Conservation (phyloP, 2,329 filamentous ascomycete genomes). For the Clathrospora elynae region DNA sequence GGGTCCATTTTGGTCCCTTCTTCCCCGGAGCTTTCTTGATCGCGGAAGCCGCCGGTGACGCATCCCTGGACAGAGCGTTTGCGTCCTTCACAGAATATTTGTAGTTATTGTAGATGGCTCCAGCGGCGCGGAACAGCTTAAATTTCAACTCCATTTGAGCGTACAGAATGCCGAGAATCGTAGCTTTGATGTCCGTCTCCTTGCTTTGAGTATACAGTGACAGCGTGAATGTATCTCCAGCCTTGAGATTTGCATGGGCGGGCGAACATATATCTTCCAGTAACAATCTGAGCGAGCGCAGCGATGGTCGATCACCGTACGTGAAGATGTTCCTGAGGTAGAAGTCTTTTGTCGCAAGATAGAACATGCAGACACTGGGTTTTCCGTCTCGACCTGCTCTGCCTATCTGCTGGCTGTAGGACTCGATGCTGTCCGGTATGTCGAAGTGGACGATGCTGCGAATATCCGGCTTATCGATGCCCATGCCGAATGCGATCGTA, state of each 20-base stretch:
- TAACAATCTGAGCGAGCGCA: slow-evolving; percentile 54
- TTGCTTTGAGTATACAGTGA: slow-evolving; percentile 54
- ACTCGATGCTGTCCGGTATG: slow-evolving; percentile 90
- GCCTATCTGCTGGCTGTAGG: slow-evolving; percentile 97
- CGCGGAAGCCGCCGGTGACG: slow-evolving; percentile 51
- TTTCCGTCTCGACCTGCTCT: slow-evolving; percentile 88
- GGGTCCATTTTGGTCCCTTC: slow-evolving; percentile 51
- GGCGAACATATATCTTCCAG: slow-evolving; percentile 59
- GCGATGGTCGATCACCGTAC: slow-evolving; percentile 63
- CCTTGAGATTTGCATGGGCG: slow-evolving; percentile 34
- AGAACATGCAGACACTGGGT: slow-evolving; percentile 63
- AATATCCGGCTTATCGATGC: slow-evolving; percentile 94
- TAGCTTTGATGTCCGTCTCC: slow-evolving; percentile 60
- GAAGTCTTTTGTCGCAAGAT: slow-evolving; percentile 62
- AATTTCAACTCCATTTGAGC: slow-evolving; percentile 66
- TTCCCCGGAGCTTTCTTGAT: slow-evolving; percentile 53
- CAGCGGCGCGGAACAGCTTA: slow-evolving; percentile 59
- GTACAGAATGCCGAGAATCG: slow-evolving; percentile 60
- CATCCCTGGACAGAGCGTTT: slow-evolving; percentile 43
- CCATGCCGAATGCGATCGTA: slow-evolving; percentile 98
- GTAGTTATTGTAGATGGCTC: slow-evolving; percentile 63
- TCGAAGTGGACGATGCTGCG: slow-evolving; percentile 93
- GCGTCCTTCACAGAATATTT: slow-evolving; percentile 52
- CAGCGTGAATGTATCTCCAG: slow-evolving; percentile 55
- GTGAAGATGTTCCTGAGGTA: slow-evolving; percentile 65